Evolutionary conservation across 2,329 filamentous ascomycete species (phyloP).

Genomic region (Neofusicoccum ribis): DNA sequence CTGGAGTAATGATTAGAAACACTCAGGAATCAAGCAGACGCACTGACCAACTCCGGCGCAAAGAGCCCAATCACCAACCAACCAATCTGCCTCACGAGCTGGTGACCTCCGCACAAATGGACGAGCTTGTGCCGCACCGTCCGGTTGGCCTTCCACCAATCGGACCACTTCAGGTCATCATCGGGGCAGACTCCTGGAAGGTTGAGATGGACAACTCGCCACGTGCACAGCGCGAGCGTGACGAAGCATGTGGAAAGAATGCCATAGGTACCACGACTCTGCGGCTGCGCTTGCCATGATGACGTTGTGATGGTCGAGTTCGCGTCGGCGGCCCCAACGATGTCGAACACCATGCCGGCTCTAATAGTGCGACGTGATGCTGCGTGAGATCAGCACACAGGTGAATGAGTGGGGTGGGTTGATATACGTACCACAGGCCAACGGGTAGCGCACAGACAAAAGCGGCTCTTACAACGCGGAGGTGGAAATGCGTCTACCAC

Average conservation of each 20-base stretch:
- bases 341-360: not conserved
- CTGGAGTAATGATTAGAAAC: not conserved
- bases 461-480: too few relatives aligned
- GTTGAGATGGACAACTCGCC: slow-evolving; percentile 22
- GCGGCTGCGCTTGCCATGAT: slow-evolving; percentile 21
- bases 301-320: not conserved
- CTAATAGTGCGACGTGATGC: too few relatives aligned
- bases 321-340: not conserved
- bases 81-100: slow-evolving; percentile 15
- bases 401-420: too few relatives aligned
- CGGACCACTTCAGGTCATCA: not conserved
- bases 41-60: slow-evolving; percentile 17
- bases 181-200: slow-evolving; percentile 15
- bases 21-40: too few relatives aligned
- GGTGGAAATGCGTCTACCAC: too few relatives aligned
- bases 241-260: slow-evolving; percentile 23
- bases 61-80: slow-evolving; percentile 20
- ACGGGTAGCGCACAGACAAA: too few relatives aligned
- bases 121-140: not conserved
- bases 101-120: not conserved
- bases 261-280: slow-evolving; percentile 20
- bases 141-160: not conserved
- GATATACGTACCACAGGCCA: too few relatives aligned
- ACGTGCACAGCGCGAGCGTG: slow-evolving; percentile 22
- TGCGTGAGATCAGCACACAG: too few relatives aligned